A percentile compares a stretch with the other conserved stretches of the same genome.
Conservation (phyloP, 441 rosid genomes). For the Theobroma grandiflorum region DNA sequence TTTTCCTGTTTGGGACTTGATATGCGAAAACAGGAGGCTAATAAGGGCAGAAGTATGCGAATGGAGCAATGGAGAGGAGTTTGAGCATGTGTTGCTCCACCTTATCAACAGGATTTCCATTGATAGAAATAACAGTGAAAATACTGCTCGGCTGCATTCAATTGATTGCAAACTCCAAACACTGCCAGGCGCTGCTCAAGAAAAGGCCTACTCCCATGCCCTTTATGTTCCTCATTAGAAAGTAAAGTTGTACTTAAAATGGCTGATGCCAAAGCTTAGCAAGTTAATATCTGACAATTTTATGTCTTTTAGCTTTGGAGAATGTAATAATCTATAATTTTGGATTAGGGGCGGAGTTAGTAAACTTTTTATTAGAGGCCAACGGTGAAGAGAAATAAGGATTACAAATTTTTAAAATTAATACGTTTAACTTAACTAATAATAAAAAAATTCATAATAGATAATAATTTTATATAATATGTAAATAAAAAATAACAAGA, state of each 20-base stretch:
- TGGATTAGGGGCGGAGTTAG: too few relatives aligned
- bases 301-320: neutral
- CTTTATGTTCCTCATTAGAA: conserved; percentile 11
- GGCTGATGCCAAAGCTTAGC: neutral
- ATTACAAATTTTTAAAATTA: too few relatives aligned
- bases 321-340: neutral
- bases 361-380: too few relatives aligned
- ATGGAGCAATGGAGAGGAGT: conserved; percentile 75
- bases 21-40: conserved; percentile 51
- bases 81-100: conserved; percentile 52
- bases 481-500: too few relatives aligned
- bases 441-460: too few relatives aligned
- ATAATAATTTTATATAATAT: too few relatives aligned
- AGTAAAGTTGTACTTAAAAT: neutral
- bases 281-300: neutral
- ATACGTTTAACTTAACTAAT: too few relatives aligned
- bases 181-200: conserved; percentile 46
- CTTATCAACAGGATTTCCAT: conserved; percentile 34
- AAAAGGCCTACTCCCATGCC: conserved; percentile 18
- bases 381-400: too few relatives aligned
- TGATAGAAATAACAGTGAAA: conserved; percentile 28
- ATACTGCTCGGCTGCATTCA: conserved; percentile 30
- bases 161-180: conserved; percentile 61
- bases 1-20: conserved; percentile 81
- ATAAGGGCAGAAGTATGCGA: conserved; percentile 67